phyloP scores from a whole-genome alignment of 2,329 filamentous ascomycete species.

The Pseudophaeomoniella oleicola region DNA sequence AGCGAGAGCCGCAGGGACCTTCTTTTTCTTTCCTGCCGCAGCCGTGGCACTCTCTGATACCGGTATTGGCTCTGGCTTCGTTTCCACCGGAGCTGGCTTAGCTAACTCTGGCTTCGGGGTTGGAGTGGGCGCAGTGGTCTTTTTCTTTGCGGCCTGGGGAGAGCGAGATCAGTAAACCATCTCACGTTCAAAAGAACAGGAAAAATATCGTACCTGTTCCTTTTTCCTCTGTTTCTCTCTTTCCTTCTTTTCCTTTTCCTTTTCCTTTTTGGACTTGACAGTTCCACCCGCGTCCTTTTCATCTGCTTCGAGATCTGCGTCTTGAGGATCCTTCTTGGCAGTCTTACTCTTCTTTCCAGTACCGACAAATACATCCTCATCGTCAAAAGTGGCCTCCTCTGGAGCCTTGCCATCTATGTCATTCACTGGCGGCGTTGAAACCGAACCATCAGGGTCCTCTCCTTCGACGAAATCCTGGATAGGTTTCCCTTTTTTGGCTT shows the following conservation, averaged over 20 bases:
- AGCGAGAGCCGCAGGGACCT: slow-evolving; percentile 48
- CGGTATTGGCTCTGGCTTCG: slow-evolving; percentile 41
- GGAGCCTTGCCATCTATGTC: slow-evolving; percentile 49
- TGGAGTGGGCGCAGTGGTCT: slow-evolving; percentile 36
- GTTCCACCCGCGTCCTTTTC: slow-evolving; percentile 49
- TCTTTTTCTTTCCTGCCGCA: slow-evolving; percentile 65
- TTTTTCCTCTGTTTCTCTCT: slow-evolving; percentile 97
- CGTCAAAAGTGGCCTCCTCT: slow-evolving; percentile 66
- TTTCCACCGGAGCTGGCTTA: slow-evolving; percentile 31
- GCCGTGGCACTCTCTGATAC: slow-evolving; percentile 28
- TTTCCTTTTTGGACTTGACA: slow-evolving; percentile 92
- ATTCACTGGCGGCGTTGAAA: slow-evolving; percentile 24
- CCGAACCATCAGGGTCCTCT: slow-evolving; percentile 38
- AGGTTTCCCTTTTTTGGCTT: slow-evolving; percentile 75
- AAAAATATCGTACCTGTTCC: slow-evolving; percentile 57
- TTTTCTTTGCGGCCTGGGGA: slow-evolving; percentile 67
- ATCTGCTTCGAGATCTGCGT: slow-evolving; percentile 33
- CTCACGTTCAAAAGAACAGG: slow-evolving; percentile 3
- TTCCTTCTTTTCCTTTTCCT: slow-evolving; percentile 96
- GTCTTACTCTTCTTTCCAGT: slow-evolving; percentile 57
- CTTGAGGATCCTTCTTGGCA: slow-evolving; percentile 29
- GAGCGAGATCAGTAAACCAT: slow-evolving; percentile 1
- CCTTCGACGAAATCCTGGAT: slow-evolving; percentile 60
- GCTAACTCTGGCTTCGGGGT: slow-evolving; percentile 40
- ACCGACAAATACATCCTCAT: slow-evolving; percentile 72